Percentiles rank a stretch among this genome's conserved stretches.
These are phyloP conservation scores for Candida verbasci DNA, from an alignment of 805 yeast species.

Conservation along the genomic window DNA sequence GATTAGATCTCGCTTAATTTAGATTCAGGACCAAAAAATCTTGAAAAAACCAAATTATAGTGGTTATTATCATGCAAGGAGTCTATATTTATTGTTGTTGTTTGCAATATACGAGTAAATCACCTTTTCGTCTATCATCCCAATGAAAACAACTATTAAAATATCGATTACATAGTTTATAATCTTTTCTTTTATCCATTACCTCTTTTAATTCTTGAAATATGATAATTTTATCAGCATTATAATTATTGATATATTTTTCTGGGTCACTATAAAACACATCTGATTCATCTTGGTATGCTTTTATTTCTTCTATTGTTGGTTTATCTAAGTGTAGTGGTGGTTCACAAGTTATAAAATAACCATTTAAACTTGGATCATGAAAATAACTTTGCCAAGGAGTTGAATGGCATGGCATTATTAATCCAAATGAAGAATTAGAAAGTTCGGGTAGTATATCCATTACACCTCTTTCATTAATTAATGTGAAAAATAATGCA, in stretches of 20 bases:
- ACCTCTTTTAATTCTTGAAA: constrained; percentile 60
- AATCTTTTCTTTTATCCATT: constrained; percentile 40
- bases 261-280: constrained; percentile 65
- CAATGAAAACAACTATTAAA: constrained; percentile 84
- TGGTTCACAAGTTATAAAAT: constrained; percentile 92
- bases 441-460: constrained; percentile 54
- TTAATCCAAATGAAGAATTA: constrained; percentile 63
- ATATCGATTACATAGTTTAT: constrained; percentile 47
- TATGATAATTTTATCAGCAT: constrained; percentile 49
- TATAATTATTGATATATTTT: constrained; percentile 38
- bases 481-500: constrained; percentile 51
- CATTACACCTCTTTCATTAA: constrained; percentile 85
- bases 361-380: constrained; percentile 39
- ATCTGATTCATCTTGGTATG: constrained; percentile 86
- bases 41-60: neutral
- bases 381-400: constrained; percentile 91
- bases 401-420: constrained; percentile 96
- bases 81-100: neutral
- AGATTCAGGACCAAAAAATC: no score
- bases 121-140: constrained; percentile 78
- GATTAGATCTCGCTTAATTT: no score
- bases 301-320: constrained; percentile 18
- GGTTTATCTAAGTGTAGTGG: constrained; percentile 48
- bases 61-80: neutral
- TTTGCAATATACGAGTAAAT: constrained; percentile 57